A percentile compares a stretch with the other conserved stretches of the same genome.
These are phyloP conservation scores for Penicillium paneum DNA, from an alignment of 2,329 filamentous ascomycete species.

Conservation along the genomic window DNA sequence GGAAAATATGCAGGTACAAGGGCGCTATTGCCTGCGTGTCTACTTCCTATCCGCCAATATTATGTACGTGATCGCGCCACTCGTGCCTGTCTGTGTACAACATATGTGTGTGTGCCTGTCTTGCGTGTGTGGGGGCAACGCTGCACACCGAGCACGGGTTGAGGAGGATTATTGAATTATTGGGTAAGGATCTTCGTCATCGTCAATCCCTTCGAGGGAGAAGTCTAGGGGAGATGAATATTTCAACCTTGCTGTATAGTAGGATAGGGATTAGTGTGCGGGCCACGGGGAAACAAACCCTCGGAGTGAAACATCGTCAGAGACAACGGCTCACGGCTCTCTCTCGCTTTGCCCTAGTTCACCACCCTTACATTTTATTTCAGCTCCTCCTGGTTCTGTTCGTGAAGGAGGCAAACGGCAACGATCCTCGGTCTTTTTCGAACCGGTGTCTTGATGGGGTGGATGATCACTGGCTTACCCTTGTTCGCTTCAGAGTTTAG, in stretches of 20 bases:
- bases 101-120: neutral
- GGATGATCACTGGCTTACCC: neutral
- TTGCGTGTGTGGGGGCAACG: constrained; percentile 1
- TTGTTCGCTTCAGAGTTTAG: neutral
- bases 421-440: neutral
- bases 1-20: constrained; percentile 4
- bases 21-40: constrained; percentile 1
- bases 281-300: neutral
- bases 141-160: constrained; percentile 8
- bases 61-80: constrained; percentile 6
- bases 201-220: neutral
- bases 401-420: constrained; percentile 1
- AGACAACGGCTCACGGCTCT: neutral
- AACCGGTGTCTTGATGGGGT: neutral
- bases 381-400: neutral
- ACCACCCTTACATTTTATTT: constrained; percentile 8
- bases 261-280: constrained; percentile 1
- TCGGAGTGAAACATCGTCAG: constrained; percentile 6
- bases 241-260: neutral
- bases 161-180: constrained; percentile 4
- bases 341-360: neutral
- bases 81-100: constrained; percentile 3
- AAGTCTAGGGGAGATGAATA: neutral
- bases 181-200: neutral
- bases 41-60: neutral